Base-by-base conservation (phyloP, 371 early-diverging fungal genomes). In the Quaeritorhiza haematococci region DNA sequence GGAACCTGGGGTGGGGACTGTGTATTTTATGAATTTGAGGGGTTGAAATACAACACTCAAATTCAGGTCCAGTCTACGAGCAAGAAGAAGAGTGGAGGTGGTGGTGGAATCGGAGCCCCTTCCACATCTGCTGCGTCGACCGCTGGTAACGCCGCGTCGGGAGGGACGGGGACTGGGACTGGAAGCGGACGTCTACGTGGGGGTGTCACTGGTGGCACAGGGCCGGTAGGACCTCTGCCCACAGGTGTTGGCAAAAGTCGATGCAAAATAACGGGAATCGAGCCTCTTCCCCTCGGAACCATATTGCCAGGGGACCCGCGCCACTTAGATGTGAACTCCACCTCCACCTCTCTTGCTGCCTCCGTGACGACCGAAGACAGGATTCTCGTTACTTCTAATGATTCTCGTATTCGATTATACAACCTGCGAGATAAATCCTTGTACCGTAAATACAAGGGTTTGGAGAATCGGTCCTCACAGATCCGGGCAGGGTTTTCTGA, bases 381-480 rank as follows among this genome's bases (percentile, higher is more conserved):
- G 56, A 61, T 89, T 7, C 63, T 92, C 0, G 82, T 92, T 3
- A 86, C 90, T 1, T 84, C 87, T 33, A 89, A 87, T 55, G 94
- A 94, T 68, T 91, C 91, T 3, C 71, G 83, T 0, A 69, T 93
- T 26, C 80, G 94, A 48, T 64, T 93, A 53, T 84, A 85, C 55
- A 83, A 88, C 56, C 67, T 90, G 49, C 67, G 79, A 1, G 90
- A 88, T 61, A 89, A 87, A 48, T 77, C 83, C 21, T 68, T 90
- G 23, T 73, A 82, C 17, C 76, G 83, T 49, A 86, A 88, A 66
- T 93, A 84, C 63, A 84, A 85, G 61, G 94, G 95, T 5, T 67
- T 82, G 0, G 84, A 85, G 33, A 87, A 88, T 30, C 62, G 72
- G 13, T 68, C 72, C 10, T 76, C 81, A 59, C 87, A 89, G 66